Conservation (phyloP, 1,284 basidiomycete species). For the Papiliotrema flavescens region DNA sequence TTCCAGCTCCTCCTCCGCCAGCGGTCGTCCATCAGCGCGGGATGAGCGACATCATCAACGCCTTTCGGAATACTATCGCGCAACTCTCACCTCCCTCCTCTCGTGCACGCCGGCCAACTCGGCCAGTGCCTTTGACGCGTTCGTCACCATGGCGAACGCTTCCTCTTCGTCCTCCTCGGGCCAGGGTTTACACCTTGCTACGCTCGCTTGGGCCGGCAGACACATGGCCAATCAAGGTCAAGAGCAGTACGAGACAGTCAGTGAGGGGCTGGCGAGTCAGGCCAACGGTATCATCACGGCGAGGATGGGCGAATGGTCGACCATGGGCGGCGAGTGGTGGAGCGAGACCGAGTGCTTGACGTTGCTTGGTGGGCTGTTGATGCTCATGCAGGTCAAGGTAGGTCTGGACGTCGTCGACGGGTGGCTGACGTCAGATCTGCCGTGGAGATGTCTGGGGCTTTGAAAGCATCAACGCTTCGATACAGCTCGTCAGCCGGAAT, state of each 20-base stretch:
- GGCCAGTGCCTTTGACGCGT: slow-evolving; percentile 2
- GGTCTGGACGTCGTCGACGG: not conserved
- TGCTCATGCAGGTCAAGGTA: slow-evolving; percentile 39
- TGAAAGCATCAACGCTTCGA: slow-evolving; percentile 13
- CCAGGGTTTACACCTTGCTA: slow-evolving; percentile 25
- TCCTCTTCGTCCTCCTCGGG: slow-evolving; percentile 9
- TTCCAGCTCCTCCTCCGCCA: not conserved
- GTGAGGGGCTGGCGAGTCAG: slow-evolving; percentile 27
- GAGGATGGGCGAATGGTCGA: not conserved
- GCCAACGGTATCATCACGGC: slow-evolving; percentile 15
- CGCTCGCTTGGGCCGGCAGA: slow-evolving; percentile 34
- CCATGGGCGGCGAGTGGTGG: not conserved
- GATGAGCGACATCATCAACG: slow-evolving; percentile 3
- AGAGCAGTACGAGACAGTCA: slow-evolving; percentile 27
- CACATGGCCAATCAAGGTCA: slow-evolving; percentile 34
- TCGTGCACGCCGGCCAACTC: slow-evolving; percentile 2
- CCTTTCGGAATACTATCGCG: slow-evolving; percentile 5
- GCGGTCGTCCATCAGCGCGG: not conserved
- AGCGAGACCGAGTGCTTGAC: slow-evolving; percentile 24
- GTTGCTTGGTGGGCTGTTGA: slow-evolving; percentile 29
- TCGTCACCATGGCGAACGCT: slow-evolving; percentile 1
- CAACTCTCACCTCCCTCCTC: slow-evolving; percentile 4
- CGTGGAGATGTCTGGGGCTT: slow-evolving; percentile 38
- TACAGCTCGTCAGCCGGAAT: slow-evolving; percentile 9
- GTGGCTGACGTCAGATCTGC: slow-evolving; percentile 22